Evolutionary conservation across 2,329 filamentous ascomycete genomes (phyloP), one percentile per base, ranked within the genome.

Genomic region (Microcyclosporella mali): DNA sequence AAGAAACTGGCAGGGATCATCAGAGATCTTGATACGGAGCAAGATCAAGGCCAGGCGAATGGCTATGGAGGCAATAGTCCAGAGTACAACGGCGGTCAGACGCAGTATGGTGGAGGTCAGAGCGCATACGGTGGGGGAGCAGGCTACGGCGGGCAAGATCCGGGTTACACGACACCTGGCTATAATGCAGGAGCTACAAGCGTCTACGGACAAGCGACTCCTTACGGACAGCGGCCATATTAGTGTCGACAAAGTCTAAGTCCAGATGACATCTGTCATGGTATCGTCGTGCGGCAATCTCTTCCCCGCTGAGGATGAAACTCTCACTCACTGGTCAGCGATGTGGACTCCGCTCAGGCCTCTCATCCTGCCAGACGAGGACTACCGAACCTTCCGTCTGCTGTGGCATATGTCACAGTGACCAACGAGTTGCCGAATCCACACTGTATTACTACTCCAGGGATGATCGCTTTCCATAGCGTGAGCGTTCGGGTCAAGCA

Each of bases 1-100:
- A 79, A 84, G 54, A 98, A 98, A 70, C 78, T 98, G 28, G 92
- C 89, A 2, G 76, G 75, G 3, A 78, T 95, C 30, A 83, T 95
- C 47, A 73, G 78, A 46, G 77, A 79, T 25, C 66, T 84, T 53
- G 73, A 75, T 41, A 73, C 72, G 29, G 78, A 79, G 59, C 71
- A 54, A 63, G 65, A 61, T 37, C 47, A 51, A 9, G 51, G 42
- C 8, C 75, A 75, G 45, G 78, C 78, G 52, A 77, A 78, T 55
- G 82, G 79, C 1, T 66, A 66, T 33, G 64, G 52, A 10, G 67
- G 78, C 41, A 65, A 66, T 36, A 73, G 70, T 48, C 70, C 71
- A 21, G 52, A 53, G 43, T 51, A 78, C 15, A 86, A 84, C 7
- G 79, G 74, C 56, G 79, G 73, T 17, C 72, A 66, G 53, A 84